Evolutionary conservation across 176 grass and related monocot species (phyloP).

Genomic region (Aegilops speltoides): DNA sequence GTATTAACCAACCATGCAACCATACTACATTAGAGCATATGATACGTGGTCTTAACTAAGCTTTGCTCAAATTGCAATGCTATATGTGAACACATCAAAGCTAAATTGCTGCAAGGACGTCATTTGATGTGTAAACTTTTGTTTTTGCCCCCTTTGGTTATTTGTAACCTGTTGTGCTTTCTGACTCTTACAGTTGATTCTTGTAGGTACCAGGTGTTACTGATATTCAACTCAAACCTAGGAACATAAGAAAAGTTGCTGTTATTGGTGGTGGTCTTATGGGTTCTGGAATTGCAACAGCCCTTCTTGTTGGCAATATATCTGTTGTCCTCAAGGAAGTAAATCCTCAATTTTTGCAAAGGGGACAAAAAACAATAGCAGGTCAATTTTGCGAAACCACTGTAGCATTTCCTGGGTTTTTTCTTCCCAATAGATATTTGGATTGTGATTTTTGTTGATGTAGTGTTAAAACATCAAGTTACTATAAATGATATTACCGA

Average conservation of each 20-base stretch:
- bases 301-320: constrained; percentile 81
- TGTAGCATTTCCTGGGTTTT: background rate
- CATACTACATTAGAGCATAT: background rate
- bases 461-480: background rate
- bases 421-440: background rate
- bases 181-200: constrained; percentile 27
- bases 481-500: background rate
- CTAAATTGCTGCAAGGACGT: background rate
- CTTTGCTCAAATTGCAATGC: background rate
- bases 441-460: background rate
- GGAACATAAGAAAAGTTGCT: constrained; percentile 84
- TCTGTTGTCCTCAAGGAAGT: constrained; percentile 96
- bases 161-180: constrained; percentile 12
- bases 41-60: background rate
- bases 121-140: background rate
- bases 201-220: constrained; percentile 92
- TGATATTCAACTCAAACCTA: constrained; percentile 85
- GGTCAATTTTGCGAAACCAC: constrained; percentile 45
- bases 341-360: constrained; percentile 79
- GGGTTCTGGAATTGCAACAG: constrained; percentile 98
- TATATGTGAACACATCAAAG: background rate
- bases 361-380: constrained; percentile 84
- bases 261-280: constrained; percentile 98
- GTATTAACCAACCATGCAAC: background rate
- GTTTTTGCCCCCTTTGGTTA: background rate